Percentiles rank a stretch among this genome's conserved stretches.
phyloP scores from a whole-genome alignment of 176 grass and related monocot species.

The Avena atlantica region DNA sequence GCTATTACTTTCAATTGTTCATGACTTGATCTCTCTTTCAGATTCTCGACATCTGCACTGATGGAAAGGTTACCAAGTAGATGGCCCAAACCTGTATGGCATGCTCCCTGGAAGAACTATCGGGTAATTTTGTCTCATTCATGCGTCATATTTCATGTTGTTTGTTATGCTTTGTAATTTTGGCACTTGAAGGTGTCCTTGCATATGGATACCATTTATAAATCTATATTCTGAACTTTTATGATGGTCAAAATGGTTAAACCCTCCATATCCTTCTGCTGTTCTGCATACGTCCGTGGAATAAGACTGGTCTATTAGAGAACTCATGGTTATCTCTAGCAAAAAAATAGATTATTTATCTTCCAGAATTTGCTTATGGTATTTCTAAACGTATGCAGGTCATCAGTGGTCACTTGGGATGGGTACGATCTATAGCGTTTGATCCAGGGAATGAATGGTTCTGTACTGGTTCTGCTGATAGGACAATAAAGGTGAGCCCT shows the following conservation, averaged over 20 bases:
- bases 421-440: conserved; percentile 94
- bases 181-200: background rate
- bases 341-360: background rate
- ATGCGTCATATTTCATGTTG: background rate
- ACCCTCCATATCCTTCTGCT: background rate
- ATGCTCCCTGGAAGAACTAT: conserved; percentile 93
- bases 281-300: background rate
- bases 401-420: conserved; percentile 96
- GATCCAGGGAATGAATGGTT: conserved; percentile 94
- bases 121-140: conserved; percentile 46
- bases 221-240: background rate
- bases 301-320: background rate
- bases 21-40: conserved; percentile 44
- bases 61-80: conserved; percentile 95
- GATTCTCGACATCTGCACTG: conserved; percentile 77
- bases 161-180: conserved; percentile 8
- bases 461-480: conserved; percentile 87
- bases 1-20: background rate
- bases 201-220: background rate
- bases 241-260: background rate
- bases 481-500: conserved; percentile 82
- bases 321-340: background rate
- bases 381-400: conserved; percentile 56
- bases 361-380: background rate
- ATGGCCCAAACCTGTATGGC: conserved; percentile 90